Evolutionary conservation across 2,329 filamentous ascomycete species (phyloP), one percentile per base, ranked within the genome.

Genomic region (Aspergillus bombycis): DNA sequence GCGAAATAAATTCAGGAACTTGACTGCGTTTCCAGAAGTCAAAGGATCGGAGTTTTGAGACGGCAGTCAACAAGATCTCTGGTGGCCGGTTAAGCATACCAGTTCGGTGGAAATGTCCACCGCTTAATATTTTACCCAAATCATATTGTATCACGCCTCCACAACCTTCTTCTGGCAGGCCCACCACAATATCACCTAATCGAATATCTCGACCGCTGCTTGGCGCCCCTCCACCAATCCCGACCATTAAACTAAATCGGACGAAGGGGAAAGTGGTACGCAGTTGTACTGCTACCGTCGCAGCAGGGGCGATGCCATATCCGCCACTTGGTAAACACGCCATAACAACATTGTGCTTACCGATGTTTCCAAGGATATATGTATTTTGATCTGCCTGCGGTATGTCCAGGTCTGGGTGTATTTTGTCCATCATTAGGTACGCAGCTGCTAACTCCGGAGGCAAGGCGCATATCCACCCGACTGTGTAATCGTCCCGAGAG

Each of bases 101-200:
- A 3, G 52, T 68, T 30, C 61, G 41, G 16, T 65, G 41, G 46
- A 70, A 66, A n/a, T 8, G 38, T 7, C 63, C 63, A n/a, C 48
- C 41, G 4, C 26, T 11, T 3, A 60, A 8, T 4, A 62, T 53
- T 57, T 72, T 71, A 3, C 69, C 68, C 28, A 67, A 60, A 46
- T 73, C 68, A 12, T 68, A 71, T 14, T 70, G 66, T 12, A 72
- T 52, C 9, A 72, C 69, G 8, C 69, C 68, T 12, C 58, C 62
- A 46, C 19, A 14, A 9, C 28, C 58, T 0, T 50, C 19, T 6
- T 34, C 48, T 4, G 65, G 67, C 11, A 30, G 58, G 19, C 60
- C 55, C 12, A 58, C 61, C 4, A 65, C 48, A 19, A 52, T n/a
- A 52, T 32, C 48, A 9, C 48, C 48, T 32, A 52, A 32, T n/a